phyloP scores from a whole-genome alignment of 208 protist genomes.

The Naegleria fowleri region DNA sequence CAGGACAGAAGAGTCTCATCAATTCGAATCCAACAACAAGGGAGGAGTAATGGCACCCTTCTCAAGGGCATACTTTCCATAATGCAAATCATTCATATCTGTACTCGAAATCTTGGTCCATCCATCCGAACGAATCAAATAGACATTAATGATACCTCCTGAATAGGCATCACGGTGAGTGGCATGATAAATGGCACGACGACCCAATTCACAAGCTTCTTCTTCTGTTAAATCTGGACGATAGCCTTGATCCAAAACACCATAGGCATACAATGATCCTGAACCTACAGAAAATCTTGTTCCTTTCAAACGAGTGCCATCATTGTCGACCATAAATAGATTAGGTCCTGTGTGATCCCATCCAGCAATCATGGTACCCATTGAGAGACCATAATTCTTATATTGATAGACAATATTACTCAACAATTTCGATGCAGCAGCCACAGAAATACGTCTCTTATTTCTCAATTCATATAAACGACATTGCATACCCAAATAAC shows the following conservation, averaged over 20 bases:
- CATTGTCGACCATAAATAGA: slow-evolving; percentile 99
- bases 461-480: slow-evolving; percentile 87
- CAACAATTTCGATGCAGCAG: slow-evolving; percentile 98
- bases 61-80: not conserved
- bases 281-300: slow-evolving; percentile 97
- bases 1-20: too few species aligned
- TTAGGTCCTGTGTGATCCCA: slow-evolving; percentile 92
- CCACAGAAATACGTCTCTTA: slow-evolving; percentile 91
- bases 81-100: slow-evolving; percentile 75
- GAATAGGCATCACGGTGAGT: slow-evolving; percentile 97
- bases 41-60: not conserved
- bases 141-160: slow-evolving; percentile 94
- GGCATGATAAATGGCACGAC: slow-evolving; percentile 97
- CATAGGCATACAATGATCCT: slow-evolving; percentile 99
- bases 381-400: slow-evolving; percentile 90
- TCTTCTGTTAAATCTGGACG: slow-evolving; percentile 83
- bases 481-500: slow-evolving; percentile 89
- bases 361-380: slow-evolving; percentile 96
- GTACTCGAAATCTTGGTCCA: slow-evolving; percentile 88
- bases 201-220: slow-evolving; percentile 94
- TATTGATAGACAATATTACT: slow-evolving; percentile 98
- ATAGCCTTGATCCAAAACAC: slow-evolving; percentile 94
- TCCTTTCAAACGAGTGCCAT: slow-evolving; percentile 95
- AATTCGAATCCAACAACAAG: too few species aligned
- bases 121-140: slow-evolving; percentile 84